These are phyloP conservation scores for Ophioceras dolichostomum DNA, from an alignment of 2,329 filamentous ascomycete species.

Conservation along the genomic window DNA sequence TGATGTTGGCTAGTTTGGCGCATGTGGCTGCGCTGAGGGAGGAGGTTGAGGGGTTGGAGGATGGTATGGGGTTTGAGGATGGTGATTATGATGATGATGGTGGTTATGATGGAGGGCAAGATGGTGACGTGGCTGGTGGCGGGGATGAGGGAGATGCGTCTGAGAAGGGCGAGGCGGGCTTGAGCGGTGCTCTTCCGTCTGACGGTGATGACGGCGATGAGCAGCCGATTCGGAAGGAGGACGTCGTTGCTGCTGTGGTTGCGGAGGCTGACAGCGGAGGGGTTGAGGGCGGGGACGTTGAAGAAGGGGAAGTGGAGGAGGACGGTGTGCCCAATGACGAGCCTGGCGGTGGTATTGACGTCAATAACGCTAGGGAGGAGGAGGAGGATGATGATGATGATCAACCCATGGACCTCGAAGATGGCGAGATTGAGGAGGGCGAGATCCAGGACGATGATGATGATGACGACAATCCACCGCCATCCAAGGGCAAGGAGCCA, in stretches of 20 bases:
- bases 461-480: slow-evolving; percentile 7
- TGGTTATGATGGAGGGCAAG: slow-evolving; percentile 23
- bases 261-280: not conserved
- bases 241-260: not conserved
- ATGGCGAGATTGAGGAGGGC: slow-evolving; percentile 21
- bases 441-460: slow-evolving; percentile 23
- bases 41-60: slow-evolving; percentile 19
- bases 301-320: slow-evolving; percentile 5
- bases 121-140: slow-evolving; percentile 14
- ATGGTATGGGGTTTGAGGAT: slow-evolving; percentile 19
- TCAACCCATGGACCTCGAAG: slow-evolving; percentile 5
- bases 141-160: slow-evolving; percentile 10
- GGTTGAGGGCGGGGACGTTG: not conserved
- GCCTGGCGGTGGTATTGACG: too few relatives aligned
- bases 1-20: slow-evolving; percentile 41
- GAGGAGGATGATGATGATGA: slow-evolving; percentile 4
- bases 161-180: too few relatives aligned
- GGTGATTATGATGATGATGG: slow-evolving; percentile 34
- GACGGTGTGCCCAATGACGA: slow-evolving; percentile 13
- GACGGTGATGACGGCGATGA: slow-evolving; percentile 2
- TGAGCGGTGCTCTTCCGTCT: too few relatives aligned
- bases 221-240: slow-evolving; percentile 7
- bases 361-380: too few relatives aligned
- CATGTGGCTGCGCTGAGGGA: slow-evolving; percentile 38
- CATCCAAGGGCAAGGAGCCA: slow-evolving; percentile 12